Conservation (phyloP, 768 basidiomycete species). For the Naganishia vishniacii region DNA sequence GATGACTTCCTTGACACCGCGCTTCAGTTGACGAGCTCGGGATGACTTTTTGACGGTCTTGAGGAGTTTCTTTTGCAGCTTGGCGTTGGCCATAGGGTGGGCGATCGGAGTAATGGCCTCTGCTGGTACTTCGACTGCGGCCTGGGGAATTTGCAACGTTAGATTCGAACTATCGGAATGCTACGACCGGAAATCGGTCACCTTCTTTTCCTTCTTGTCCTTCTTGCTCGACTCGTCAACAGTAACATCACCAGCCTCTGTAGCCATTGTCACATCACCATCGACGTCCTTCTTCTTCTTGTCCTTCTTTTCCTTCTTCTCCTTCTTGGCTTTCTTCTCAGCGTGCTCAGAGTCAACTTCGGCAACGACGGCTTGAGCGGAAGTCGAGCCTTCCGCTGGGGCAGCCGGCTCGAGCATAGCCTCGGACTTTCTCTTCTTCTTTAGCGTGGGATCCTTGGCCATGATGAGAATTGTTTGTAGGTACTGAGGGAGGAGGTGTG, state of each 20-base stretch:
- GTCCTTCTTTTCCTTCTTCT: slow-evolving; percentile 39
- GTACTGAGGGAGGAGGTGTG: background rate
- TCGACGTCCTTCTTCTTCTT: slow-evolving; percentile 33
- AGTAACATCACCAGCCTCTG: slow-evolving; percentile 48
- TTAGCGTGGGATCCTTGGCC: slow-evolving; percentile 38
- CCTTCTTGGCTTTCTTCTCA: slow-evolving; percentile 56
- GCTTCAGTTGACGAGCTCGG: slow-evolving; percentile 88
- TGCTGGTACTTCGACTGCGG: slow-evolving; percentile 11
- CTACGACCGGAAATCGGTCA: too few species aligned
- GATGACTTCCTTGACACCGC: slow-evolving; percentile 97
- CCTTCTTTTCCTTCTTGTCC: slow-evolving; percentile 36
- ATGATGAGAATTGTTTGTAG: slow-evolving; percentile 23
- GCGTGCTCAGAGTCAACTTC: slow-evolving; percentile 36
- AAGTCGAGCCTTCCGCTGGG: slow-evolving; percentile 32
- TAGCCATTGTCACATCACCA: slow-evolving; percentile 32
- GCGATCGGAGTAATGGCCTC: slow-evolving; percentile 76
- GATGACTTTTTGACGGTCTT: slow-evolving; percentile 94
- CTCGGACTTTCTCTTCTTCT: slow-evolving; percentile 48
- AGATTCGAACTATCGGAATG: too few species aligned
- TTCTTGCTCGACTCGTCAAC: slow-evolving; percentile 59
- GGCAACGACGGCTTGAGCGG: slow-evolving; percentile 41
- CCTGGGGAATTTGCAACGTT: background rate
- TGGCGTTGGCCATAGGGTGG: slow-evolving; percentile 84
- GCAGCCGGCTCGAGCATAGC: slow-evolving; percentile 38
- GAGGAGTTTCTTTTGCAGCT: slow-evolving; percentile 87